A percentile compares a stretch with the other conserved stretches of the same genome.
Conservation (phyloP, 345 rosid species). For the Brassica juncea region DNA sequence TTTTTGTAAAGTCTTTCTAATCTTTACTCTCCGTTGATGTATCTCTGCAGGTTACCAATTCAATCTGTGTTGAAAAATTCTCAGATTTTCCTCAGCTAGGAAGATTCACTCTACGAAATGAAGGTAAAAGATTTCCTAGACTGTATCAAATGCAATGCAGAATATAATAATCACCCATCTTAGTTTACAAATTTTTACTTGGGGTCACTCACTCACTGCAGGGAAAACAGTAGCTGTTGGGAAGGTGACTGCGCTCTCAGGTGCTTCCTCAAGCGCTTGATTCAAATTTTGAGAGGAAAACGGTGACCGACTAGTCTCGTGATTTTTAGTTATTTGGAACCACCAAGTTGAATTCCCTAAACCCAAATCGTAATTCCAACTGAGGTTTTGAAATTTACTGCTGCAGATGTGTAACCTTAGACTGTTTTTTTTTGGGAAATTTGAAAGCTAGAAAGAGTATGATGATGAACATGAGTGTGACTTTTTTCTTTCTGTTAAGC, state of each 20-base stretch:
- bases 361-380: background rate
- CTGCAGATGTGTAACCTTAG: conserved; percentile 24
- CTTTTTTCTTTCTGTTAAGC: background rate
- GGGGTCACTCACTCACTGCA: conserved; percentile 24
- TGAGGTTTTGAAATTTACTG: conserved; percentile 25
- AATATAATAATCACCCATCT: background rate
- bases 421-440: conserved; percentile 11
- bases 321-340: background rate
- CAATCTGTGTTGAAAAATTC: conserved; percentile 81
- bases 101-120: conserved; percentile 94
- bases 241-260: conserved; percentile 57
- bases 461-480: conserved; percentile 21
- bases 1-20: conserved; percentile 2
- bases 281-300: conserved; percentile 36
- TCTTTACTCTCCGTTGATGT: background rate
- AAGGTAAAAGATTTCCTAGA: conserved; percentile 53
- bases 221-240: conserved; percentile 82
- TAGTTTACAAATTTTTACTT: background rate
- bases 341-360: background rate
- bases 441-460: conserved; percentile 24
- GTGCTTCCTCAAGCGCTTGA: conserved; percentile 44
- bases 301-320: conserved; percentile 23
- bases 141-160: background rate
- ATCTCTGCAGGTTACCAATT: conserved; percentile 60
- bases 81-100: conserved; percentile 91